Base-by-base conservation (phyloP, 352 stramenopile species). In the Phytophthora hybrid region DNA sequence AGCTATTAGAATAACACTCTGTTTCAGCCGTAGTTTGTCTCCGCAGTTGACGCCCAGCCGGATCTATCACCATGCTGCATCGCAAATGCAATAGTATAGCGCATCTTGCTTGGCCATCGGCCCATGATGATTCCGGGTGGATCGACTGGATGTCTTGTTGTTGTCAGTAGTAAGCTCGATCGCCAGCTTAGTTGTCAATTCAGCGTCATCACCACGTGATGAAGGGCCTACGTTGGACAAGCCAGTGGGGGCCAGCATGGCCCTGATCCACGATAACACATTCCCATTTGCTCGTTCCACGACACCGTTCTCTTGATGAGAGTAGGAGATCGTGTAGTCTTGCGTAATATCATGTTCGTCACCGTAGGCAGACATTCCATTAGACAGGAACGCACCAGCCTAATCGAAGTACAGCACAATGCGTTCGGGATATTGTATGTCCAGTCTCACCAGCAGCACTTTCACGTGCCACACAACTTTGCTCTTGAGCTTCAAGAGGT, bases 381-480 rank as follows among this genome's bases (percentile, higher is more conserved):
- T 29, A 8, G 16, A 53, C 14, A 32, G 10, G 41, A 64, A 70
- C 37, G 39, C 62, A 4, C 47, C 29, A 56, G 47, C 60, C 41
- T 66, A 47, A 11, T 59, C 47, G 5, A 18, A 39, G 1, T 6
- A n/a, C 46, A 66, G n/a, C 11, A 62, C 62, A 2, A 18, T 11
- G 2, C 32, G 7, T 23, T 61, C 3, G 0, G 14, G 31, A 13
- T 71, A 69, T 18, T 61, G 10, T 11, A 41, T 70, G 16, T 65
- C 46, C 13, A 72, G 56, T 14, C 9, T 7, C 1, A 16, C 54
- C 14, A 78, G 7, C 60, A 75, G 23, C 2, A 32, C 13, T 5
- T 44, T 59, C 9, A 78, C 44, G 7, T 69, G 32, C 0, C n/a
- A 34, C 3, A 32, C 59, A 5, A 66, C 62, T 26, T 75, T 46